Base-by-base conservation (phyloP, 805 yeast species). In the Metahyphopichia silvanorum region DNA sequence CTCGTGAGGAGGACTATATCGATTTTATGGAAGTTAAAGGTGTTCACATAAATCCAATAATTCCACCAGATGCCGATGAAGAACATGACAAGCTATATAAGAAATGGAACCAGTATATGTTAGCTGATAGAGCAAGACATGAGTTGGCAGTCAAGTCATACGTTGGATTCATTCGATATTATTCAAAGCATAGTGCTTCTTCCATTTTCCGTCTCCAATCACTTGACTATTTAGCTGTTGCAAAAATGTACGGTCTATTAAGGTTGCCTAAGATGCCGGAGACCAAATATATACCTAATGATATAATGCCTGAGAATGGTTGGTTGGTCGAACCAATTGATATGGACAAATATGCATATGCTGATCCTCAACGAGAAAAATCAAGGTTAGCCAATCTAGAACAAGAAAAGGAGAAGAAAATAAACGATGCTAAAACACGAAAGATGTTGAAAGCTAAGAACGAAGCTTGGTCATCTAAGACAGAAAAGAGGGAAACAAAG, bases 231-330 rank as follows among this genome's bases (percentile, higher is more conserved):
- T 53, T 79, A 16, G 83, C 81, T 0, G 42, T 84, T 6, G 95
- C 93, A 1, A 72, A 67, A 42, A 69, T 85, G 64, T 88, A 84
- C 55, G 95, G 96, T 1, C 57, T 93, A 2, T 58, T 86, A 26
- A 70, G 96, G 44, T 60, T 91, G 37, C 99, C 99, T 6, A 77
- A 80, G 45, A 93, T 94, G 98, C 98, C 98, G 0, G 99, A 93
- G 52, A 72, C 80, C 15, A 66, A 63, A 33, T 66, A 71, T 44
- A 63, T 79, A 2, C 50, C 68, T 19, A 51, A 60, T 23, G 75
- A 69, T 2, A 43, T 57, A 9, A 60, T 79, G 47, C 85, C 88
- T 0, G 76, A 71, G 31, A 80, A 77, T 40, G 97, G 96, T 1
- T 86, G 89, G 87, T 58, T 86, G 21, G 71, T 79, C 2, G 66